Percentiles rank a stretch among this genome's conserved stretches.
These are phyloP conservation scores for Clavispora carvajalis DNA, from an alignment of 805 yeast species.

Conservation along the genomic window DNA sequence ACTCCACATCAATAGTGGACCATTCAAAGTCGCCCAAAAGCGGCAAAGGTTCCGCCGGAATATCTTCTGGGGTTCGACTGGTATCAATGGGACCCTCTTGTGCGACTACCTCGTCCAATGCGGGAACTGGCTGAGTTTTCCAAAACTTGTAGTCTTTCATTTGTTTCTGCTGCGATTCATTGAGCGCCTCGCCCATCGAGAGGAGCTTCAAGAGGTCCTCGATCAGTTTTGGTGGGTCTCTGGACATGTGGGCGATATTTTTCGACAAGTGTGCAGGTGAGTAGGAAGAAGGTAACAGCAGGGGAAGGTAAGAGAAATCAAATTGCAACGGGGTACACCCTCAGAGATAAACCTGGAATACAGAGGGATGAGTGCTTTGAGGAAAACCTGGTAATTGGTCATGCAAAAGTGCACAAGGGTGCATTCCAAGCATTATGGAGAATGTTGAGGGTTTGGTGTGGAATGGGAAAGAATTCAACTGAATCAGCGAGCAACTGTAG, in stretches of 20 bases:
- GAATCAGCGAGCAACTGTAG: too few relatives aligned
- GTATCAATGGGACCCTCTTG: slow-evolving; percentile 80
- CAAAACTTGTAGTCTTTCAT: slow-evolving; percentile 94
- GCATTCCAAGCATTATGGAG: too few relatives aligned
- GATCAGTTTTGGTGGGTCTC: slow-evolving; percentile 22
- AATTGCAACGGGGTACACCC: too few relatives aligned
- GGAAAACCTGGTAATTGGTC: too few relatives aligned
- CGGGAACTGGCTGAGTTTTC: slow-evolving; percentile 95
- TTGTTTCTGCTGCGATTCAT: slow-evolving; percentile 46
- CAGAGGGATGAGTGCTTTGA: too few relatives aligned
- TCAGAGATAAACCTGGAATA: too few relatives aligned
- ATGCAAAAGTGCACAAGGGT: too few relatives aligned
- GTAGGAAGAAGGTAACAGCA: neutral
- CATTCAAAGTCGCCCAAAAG: slow-evolving; percentile 81
- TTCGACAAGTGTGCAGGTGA: neutral
- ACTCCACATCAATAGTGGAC: slow-evolving; percentile 65
- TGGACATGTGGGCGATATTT: neutral
- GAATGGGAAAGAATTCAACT: too few relatives aligned
- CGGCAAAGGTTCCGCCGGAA: slow-evolving; percentile 66
- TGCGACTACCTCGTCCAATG: slow-evolving; percentile 59
- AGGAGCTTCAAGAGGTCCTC: slow-evolving; percentile 57
- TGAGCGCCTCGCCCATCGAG: slow-evolving; percentile 49
- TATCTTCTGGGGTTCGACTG: slow-evolving; percentile 61
- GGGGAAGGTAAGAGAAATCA: neutral
- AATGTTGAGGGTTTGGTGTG: too few relatives aligned